These are phyloP conservation scores for Pseudoneurospora amorphoporcata DNA, from an alignment of 495 filamentous ascomycete species.

Conservation along the genomic window DNA sequence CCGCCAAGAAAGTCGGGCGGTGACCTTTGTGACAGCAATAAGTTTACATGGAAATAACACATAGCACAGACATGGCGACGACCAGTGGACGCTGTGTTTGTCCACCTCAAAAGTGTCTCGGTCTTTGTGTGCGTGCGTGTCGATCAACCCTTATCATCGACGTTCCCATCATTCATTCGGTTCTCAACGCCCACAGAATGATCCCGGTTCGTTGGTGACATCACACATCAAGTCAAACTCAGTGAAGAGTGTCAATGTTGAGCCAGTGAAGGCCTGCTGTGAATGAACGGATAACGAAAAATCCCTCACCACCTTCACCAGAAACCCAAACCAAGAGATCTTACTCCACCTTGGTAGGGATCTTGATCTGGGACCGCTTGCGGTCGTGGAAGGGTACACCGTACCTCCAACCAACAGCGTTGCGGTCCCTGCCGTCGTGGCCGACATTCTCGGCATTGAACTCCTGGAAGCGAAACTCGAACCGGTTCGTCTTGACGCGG, in stretches of 20 bases:
- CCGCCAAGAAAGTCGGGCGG: background rate
- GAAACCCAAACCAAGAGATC: background rate
- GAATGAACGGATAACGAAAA: background rate
- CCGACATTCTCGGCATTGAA: conserved; percentile 38
- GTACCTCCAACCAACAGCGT: conserved; percentile 51
- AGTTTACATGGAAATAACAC: background rate
- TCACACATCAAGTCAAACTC: background rate
- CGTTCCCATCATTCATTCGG: background rate
- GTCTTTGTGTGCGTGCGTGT: background rate
- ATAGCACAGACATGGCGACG: background rate
- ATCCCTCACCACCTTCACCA: background rate
- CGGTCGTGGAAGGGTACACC: conserved; percentile 41
- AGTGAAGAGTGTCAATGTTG: background rate
- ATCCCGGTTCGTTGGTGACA: background rate
- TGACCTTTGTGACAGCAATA: background rate
- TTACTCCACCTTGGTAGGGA: conserved; percentile 33
- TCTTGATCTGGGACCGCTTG: conserved; percentile 33
- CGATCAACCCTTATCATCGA: background rate
- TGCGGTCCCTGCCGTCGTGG: conserved; percentile 36
- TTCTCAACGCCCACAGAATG: background rate
- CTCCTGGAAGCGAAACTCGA: conserved; percentile 74
- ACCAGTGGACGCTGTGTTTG: background rate
- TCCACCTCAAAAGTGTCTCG: background rate
- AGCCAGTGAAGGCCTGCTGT: background rate
- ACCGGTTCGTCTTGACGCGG: conserved; percentile 40